Percentiles rank a stretch among this genome's conserved stretches.
phyloP scores from a whole-genome alignment of 1,284 basidiomycete genomes.

The Ganoderma lucidum region DNA sequence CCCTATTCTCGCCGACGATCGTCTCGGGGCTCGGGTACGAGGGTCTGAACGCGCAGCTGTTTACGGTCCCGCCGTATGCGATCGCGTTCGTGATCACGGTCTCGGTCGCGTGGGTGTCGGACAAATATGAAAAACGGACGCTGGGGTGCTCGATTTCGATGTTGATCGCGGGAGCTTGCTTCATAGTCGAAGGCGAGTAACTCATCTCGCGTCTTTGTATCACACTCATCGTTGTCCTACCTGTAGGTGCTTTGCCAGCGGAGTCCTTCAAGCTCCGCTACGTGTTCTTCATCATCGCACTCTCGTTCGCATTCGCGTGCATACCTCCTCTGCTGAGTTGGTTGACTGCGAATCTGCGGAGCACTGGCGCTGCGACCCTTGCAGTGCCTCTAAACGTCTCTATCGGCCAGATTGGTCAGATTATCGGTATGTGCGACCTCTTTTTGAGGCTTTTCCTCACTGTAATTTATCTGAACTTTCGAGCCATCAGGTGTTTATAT shows the following conservation, averaged over 20 bases:
- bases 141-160: constrained; percentile 28
- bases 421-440: constrained; percentile 37
- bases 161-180: constrained; percentile 30
- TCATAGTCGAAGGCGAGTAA: constrained; percentile 31
- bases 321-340: constrained; percentile 48
- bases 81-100: constrained; percentile 46
- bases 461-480: not conserved
- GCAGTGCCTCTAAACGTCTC: constrained; percentile 48
- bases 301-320: constrained; percentile 45
- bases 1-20: constrained; percentile 48
- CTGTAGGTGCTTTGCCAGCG: constrained; percentile 40
- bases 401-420: constrained; percentile 47
- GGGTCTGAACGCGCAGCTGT: constrained; percentile 58
- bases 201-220: not conserved
- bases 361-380: constrained; percentile 44
- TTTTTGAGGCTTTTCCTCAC: not conserved
- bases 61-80: constrained; percentile 64
- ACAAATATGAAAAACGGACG: constrained; percentile 32
- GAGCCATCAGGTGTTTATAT: constrained; percentile 44
- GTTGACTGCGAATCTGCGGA: constrained; percentile 46
- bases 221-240: not conserved
- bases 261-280: constrained; percentile 45
- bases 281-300: constrained; percentile 45
- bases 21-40: constrained; percentile 52
- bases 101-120: constrained; percentile 31